Evolutionary conservation across 1,284 basidiomycete species (phyloP).

Genomic region (Sporisorium scitamineum): DNA sequence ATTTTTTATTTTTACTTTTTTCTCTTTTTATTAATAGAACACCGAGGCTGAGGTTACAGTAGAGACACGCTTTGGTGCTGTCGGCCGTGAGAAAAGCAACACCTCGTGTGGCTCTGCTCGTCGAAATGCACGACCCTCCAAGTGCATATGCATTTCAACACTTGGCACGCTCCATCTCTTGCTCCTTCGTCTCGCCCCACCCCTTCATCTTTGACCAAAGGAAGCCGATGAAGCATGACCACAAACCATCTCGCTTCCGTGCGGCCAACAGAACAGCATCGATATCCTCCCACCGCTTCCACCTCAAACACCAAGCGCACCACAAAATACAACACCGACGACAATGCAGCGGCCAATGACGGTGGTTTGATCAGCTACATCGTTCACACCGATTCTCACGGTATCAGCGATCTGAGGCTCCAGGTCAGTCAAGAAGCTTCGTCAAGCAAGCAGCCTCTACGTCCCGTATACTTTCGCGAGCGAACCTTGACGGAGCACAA

Average conservation of each 20-base stretch:
- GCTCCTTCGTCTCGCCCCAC: not conserved
- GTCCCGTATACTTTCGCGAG: constrained; percentile 54
- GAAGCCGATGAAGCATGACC: not conserved
- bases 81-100: constrained; percentile 4
- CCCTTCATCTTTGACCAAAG: not conserved
- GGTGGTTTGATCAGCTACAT: constrained; percentile 23
- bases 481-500: constrained; percentile 40
- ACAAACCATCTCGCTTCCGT: not conserved
- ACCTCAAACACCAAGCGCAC: not conserved
- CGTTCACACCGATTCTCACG: constrained; percentile 39
- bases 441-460: constrained; percentile 25
- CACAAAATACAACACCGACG: too few species aligned
- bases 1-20: too few species aligned
- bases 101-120: not conserved
- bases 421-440: constrained; percentile 45
- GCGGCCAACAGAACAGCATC: constrained; percentile 8
- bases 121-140: constrained; percentile 1
- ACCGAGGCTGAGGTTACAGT: not conserved
- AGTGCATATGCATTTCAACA: not conserved
- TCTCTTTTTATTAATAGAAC: too few species aligned
- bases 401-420: constrained; percentile 34
- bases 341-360: not conserved
- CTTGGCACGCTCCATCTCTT: not conserved
- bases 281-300: constrained; percentile 13
- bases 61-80: not conserved